Percentiles rank a stretch among this genome's conserved stretches.
Evolutionary conservation across 2,329 filamentous ascomycete genomes (phyloP).

Genomic region (Colletotrichum ledebouriae): DNA sequence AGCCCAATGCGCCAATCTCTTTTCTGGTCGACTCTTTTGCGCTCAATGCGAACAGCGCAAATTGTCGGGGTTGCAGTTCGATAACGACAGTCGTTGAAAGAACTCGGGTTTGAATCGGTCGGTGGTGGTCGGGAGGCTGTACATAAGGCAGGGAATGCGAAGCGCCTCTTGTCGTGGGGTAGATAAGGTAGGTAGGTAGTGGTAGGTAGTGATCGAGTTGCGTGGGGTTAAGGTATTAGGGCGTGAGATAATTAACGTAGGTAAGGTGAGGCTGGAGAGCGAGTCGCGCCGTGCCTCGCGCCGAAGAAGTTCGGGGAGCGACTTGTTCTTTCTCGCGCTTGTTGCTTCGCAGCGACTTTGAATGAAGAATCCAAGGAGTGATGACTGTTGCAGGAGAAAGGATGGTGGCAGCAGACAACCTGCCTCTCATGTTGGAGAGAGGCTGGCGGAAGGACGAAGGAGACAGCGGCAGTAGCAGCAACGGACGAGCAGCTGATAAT

Average conservation of each 20-base stretch:
- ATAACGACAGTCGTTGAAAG: slow-evolving; percentile 24
- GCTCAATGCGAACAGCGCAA: neutral
- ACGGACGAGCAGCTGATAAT: slow-evolving; percentile 34
- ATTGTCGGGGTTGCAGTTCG: neutral
- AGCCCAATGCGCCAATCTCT: slow-evolving; percentile 2
- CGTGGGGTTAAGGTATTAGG: slow-evolving; percentile 14
- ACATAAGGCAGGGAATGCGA: slow-evolving; percentile 6
- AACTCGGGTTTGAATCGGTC: neutral
- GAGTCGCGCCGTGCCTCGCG: slow-evolving; percentile 27
- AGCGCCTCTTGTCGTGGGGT: slow-evolving; percentile 30
- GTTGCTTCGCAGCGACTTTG: neutral
- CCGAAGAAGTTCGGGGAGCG: slow-evolving; percentile 1
- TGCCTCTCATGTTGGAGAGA: slow-evolving; percentile 41
- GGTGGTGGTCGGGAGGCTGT: slow-evolving; percentile 12
- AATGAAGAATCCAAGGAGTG: neutral
- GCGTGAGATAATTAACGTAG: neutral
- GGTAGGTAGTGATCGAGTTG: slow-evolving; percentile 25
- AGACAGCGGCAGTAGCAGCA: slow-evolving; percentile 26
- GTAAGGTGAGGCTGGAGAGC: neutral
- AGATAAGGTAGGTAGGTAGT: neutral
- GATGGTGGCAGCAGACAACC: slow-evolving; percentile 34
- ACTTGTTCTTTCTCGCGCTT: slow-evolving; percentile 3
- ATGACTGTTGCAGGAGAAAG: slow-evolving; percentile 9
- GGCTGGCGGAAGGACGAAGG: slow-evolving; percentile 30
- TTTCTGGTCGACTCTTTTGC: neutral